Evolutionary conservation across 345 rosid genomes (phyloP).

Genomic region (Eucalyptus dawsonii): DNA sequence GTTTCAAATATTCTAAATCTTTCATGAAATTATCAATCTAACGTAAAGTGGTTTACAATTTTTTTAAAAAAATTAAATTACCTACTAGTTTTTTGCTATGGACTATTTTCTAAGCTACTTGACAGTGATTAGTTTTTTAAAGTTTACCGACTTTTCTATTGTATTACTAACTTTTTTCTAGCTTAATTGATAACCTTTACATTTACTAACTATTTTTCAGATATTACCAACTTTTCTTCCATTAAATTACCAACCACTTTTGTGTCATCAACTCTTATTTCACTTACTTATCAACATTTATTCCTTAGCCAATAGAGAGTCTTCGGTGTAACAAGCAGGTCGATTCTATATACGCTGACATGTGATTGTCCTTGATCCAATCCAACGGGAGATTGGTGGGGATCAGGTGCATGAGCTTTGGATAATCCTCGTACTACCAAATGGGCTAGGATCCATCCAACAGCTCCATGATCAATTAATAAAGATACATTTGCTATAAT

Average conservation of each 20-base stretch:
- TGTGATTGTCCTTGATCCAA: not conserved
- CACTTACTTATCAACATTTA: not conserved
- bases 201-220: not conserved
- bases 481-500: not conserved
- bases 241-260: not conserved
- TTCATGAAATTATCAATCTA: not conserved
- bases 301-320: not conserved
- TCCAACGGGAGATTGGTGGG: not conserved
- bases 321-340: not conserved
- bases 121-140: not conserved
- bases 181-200: not conserved
- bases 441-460: not conserved
- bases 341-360: too few relatives aligned
- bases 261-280: not conserved
- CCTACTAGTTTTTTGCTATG: not conserved
- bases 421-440: not conserved
- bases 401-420: not conserved
- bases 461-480: not conserved
- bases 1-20: not conserved
- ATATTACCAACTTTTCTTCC: not conserved
- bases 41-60: not conserved
- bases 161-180: not conserved
- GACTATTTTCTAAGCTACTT: not conserved
- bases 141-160: not conserved
- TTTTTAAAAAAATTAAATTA: not conserved